Percentiles rank a stretch among this genome's conserved stretches.
Conservation (phyloP, 2,329 filamentous ascomycete genomes). For the Pestalotiopsis sp. region DNA sequence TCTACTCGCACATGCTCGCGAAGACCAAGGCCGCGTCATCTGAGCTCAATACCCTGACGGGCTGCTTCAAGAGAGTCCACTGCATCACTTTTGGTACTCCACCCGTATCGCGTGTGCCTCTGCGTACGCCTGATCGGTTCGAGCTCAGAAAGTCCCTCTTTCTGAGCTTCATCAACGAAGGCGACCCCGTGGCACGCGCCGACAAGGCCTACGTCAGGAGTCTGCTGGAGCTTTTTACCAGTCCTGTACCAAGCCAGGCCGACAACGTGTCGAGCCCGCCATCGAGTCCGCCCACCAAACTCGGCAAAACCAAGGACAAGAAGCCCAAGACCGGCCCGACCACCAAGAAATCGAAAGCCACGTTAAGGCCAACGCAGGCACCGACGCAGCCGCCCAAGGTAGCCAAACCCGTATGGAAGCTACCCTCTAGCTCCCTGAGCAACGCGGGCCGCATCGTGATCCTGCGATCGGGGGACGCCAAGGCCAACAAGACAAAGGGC, state of each 20-base stretch:
- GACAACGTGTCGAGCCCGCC: conserved; percentile 14
- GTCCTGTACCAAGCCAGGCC: conserved; percentile 50
- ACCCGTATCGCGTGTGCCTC: conserved; percentile 72
- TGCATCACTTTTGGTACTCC: conserved; percentile 87
- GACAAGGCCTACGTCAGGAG: conserved; percentile 77
- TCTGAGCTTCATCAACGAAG: conserved; percentile 81
- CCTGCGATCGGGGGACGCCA: conserved; percentile 54
- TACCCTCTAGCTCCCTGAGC: conserved; percentile 68
- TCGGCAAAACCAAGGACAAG: conserved; percentile 20
- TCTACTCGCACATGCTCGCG: conserved; percentile 82
- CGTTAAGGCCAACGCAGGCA: conserved; percentile 25
- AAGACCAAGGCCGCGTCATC: conserved; percentile 56
- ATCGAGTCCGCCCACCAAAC: conserved; percentile 20
- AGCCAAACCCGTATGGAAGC: conserved; percentile 58
- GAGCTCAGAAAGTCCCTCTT: conserved; percentile 71
- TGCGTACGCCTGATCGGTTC: conserved; percentile 58
- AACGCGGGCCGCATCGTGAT: conserved; percentile 72
- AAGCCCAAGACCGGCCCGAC: neutral
- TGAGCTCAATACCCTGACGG: conserved; percentile 70
- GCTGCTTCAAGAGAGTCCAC: conserved; percentile 77
- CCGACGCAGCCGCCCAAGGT: conserved; percentile 21
- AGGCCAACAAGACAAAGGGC: conserved; percentile 36
- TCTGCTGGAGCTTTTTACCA: conserved; percentile 71
- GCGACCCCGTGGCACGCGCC: conserved; percentile 77
- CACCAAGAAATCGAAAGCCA: conserved; percentile 25